phyloP scores from a whole-genome alignment of 78 protist species.

The Trichosphaerium sp. region DNA sequence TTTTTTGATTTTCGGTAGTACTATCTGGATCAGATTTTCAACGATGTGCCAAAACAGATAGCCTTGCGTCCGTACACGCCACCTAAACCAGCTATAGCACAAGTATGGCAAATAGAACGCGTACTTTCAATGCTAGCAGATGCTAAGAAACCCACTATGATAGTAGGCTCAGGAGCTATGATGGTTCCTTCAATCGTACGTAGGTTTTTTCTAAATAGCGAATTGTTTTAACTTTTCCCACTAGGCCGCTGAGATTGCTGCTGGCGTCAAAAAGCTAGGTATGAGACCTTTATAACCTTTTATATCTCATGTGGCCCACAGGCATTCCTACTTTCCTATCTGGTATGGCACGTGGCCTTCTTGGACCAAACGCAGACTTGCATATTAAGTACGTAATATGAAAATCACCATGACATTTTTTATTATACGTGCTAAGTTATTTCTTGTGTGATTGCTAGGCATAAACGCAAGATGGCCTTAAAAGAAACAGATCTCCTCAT shows the following conservation, averaged over 20 bases:
- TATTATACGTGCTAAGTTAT: no score
- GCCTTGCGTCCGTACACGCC: no score
- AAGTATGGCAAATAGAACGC: neutral
- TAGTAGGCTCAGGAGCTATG: constrained; percentile 35
- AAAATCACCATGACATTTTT: no score
- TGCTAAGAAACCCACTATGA: constrained; percentile 21
- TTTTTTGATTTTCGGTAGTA: no score
- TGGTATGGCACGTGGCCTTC: constrained; percentile 60
- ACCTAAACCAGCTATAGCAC: no score
- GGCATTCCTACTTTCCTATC: constrained; percentile 42
- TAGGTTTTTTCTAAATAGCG: neutral
- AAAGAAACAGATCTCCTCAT: constrained; percentile 51
- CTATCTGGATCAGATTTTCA: no score
- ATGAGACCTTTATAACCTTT: no score
- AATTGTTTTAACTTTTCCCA: neutral
- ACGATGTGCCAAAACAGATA: no score
- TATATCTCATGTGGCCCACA: no score
- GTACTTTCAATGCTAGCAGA: neutral
- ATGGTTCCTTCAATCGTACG: neutral
- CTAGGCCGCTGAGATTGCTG: no score
- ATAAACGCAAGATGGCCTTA: constrained; percentile 50
- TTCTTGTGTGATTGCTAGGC: no score
- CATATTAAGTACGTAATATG: constrained; percentile 8
- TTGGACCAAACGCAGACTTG: constrained; percentile 17
- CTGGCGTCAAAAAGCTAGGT: no score